Base-by-base conservation (phyloP, 805 yeast genomes). In the Yarrowia porcina region DNA sequence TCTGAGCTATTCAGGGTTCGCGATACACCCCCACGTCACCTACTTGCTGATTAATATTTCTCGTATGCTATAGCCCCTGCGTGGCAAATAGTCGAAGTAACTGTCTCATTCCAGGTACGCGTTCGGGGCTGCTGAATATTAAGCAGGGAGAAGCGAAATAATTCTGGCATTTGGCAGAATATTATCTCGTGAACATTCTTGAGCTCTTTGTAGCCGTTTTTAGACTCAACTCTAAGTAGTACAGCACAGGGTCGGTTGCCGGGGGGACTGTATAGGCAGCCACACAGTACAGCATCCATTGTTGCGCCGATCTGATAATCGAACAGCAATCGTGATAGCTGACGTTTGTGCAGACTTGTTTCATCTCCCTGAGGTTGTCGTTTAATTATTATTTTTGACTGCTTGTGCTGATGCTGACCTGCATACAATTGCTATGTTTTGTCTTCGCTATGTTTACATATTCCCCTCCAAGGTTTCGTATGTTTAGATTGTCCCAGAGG, bases 381-480 rank as follows among this genome's bases (percentile, higher is more conserved):
- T 15, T 42, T 9, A 18, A 27, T n/a, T 17, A 27, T 42, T 15
- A 17, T 42, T 25, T 27, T 11, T 30, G 8, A 17, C 21, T 42
- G 10, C 33, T 25, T 21, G 12, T 7, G 49, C 49, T 30, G 36
- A 45, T 35, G 18, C 52, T 30, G 21, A 30, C 52, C 52, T 45
- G 36, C 36, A 45, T 28, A 32, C 56, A 49, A 32, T 32, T 32
- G 39, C 56, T 32, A 30, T 45, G 56, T 49, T 49, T 49, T 32
- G 56, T n/a, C 30, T 20, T 33, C 21, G 38, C 21, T 13, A n/a
- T 49, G 56, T 49, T 49, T 49, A 49, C 56, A 49, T 49, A 32
- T 49, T 49, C 56, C 56, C 56, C 20, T 21, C 20, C 56, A 49
- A 49, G 56, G 56, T 49, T 49, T 49, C 56, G 56, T 49, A 49